Base-by-base conservation (phyloP, 352 stramenopile genomes). In the Phytopythium ostracodes region DNA sequence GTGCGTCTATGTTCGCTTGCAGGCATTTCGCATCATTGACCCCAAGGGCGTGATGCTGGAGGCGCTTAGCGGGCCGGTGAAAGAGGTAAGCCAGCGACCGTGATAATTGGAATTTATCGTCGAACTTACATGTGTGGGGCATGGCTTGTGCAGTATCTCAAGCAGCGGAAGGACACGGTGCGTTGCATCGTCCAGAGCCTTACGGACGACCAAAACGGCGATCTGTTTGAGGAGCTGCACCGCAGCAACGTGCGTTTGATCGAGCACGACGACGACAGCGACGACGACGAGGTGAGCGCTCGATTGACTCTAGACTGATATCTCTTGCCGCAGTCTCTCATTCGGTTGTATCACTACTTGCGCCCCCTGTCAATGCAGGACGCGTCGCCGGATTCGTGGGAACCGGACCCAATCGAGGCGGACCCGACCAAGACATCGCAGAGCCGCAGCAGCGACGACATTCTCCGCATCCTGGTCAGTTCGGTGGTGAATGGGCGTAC, bases 211-310 rank as follows among this genome's bases (percentile, higher is more conserved):
- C 64, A 95, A 62, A 90, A 96, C 38, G 90, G 92, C 31, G 96
- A 99, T 47, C 82, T 99, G 27, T 98, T 98, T 56, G 89, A 98
- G 71, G 96, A 99, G 60, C 79, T 99, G 25, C 79, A 87, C 35
- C 89, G 91, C 29, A 92, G 96, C 61, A 92, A 98, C 79, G 91
- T 96, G 66, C 82, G 81, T 12, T 84, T 96, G 22, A 89, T 98
- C 24, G 92, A 98, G 64, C 82, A 98, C 44, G 91, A 94, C 44
- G 87, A 97, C 63, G 87, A 95, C 56, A 97, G 96, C 29, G 92
- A 98, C 59, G 91, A 97, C 50, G 93, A 98, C 36, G 94, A 99
- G 61, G 86, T 89, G 40, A 27, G 51, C 71, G 60, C 38, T 40
- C 36, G 17, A 14, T 25, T 42, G 14, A 4, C 1, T 22, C 24